Evolutionary conservation across 2,329 filamentous ascomycete species (phyloP).

Genomic region (Nannizziopsis arthrosporioides): DNA sequence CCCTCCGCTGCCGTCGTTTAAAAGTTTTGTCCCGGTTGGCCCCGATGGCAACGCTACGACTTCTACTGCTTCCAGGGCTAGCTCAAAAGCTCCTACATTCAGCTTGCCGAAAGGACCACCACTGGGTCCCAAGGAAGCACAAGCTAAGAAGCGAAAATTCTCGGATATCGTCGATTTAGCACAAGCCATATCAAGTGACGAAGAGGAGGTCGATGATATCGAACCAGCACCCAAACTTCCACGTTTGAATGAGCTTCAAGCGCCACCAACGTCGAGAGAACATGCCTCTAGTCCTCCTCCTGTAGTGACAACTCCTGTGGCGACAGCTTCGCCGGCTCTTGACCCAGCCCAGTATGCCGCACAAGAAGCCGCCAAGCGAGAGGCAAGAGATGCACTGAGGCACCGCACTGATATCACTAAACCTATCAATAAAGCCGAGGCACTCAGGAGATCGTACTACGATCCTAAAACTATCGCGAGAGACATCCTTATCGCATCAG

Average conservation of each 20-base stretch:
- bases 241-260: background rate
- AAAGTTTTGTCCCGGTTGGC: background rate
- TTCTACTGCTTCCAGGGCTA: background rate
- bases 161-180: constrained; percentile 45
- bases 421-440: constrained; percentile 31
- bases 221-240: constrained; percentile 1
- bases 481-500: constrained; percentile 51
- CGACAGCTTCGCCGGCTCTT: background rate
- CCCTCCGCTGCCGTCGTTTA: background rate
- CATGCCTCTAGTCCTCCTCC: no score
- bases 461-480: constrained; percentile 51
- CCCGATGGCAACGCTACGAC: background rate
- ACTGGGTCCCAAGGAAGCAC: constrained; percentile 41
- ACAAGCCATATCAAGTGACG: constrained; percentile 19
- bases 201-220: constrained; percentile 3
- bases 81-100: background rate
- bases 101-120: constrained; percentile 14
- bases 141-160: constrained; percentile 45
- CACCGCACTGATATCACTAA: constrained; percentile 32
- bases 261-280: no score
- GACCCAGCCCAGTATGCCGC: constrained; percentile 9
- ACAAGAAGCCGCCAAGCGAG: background rate
- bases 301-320: background rate
- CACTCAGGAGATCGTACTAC: constrained; percentile 41
- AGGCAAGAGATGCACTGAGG: constrained; percentile 12